A percentile compares a stretch with the other conserved stretches of the same genome.
Conservation (phyloP, 495 filamentous ascomycete species). For the Penicillium pulvis region DNA sequence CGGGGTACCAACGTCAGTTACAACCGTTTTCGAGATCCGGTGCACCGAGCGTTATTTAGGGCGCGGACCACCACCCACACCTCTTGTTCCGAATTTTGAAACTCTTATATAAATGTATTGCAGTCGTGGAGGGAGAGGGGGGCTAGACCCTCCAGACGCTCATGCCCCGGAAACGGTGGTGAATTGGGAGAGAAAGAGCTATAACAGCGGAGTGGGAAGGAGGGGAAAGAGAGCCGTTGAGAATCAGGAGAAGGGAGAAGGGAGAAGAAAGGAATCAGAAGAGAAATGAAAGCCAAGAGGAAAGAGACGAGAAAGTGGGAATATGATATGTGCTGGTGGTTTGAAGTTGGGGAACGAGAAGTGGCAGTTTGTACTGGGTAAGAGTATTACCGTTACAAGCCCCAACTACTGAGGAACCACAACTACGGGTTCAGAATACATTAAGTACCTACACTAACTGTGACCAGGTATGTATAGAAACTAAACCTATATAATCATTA, state of each 20-base stretch:
- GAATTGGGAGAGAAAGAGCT: slow-evolving; percentile 1
- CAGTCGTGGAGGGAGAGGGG: slow-evolving; percentile 3
- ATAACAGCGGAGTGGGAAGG: background rate
- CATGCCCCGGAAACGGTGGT: slow-evolving; percentile 14
- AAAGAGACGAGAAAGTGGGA: slow-evolving; percentile 1
- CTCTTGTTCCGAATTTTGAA: background rate
- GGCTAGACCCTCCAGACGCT: slow-evolving; percentile 14
- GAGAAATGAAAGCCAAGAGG: slow-evolving; percentile 2
- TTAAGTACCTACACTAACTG: slow-evolving; percentile 1
- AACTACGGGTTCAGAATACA: background rate
- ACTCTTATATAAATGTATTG: slow-evolving; percentile 6
- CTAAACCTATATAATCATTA: background rate
- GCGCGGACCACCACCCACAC: slow-evolving; percentile 2
- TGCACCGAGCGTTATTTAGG: background rate
- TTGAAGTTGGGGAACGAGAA: background rate
- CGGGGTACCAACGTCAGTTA: slow-evolving; percentile 28
- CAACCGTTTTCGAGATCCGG: background rate
- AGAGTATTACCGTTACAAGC: slow-evolving; percentile 1
- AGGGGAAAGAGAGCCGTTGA: background rate
- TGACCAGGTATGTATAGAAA: background rate
- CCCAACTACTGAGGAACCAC: background rate
- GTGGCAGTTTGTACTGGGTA: slow-evolving; percentile 3
- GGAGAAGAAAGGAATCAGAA: background rate
- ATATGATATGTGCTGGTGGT: slow-evolving; percentile 7
- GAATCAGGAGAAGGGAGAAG: background rate